These are phyloP conservation scores for Bacidia rubella DNA, from an alignment of 495 filamentous ascomycete genomes.

Conservation along the genomic window DNA sequence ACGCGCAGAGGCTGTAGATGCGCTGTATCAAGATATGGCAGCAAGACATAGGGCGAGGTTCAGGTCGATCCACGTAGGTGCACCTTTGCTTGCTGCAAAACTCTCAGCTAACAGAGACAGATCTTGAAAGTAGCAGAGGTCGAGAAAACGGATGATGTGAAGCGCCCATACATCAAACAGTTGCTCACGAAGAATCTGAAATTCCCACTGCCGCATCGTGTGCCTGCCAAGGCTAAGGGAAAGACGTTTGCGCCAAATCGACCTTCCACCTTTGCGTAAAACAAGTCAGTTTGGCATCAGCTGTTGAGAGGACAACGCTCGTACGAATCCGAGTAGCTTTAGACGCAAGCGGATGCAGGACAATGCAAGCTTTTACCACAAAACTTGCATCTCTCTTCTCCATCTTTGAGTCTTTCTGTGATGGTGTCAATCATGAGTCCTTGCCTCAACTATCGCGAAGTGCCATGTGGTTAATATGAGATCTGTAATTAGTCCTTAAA, in stretches of 20 bases:
- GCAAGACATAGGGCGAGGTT: constrained; percentile 95
- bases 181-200: constrained; percentile 86
- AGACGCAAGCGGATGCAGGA: too few relatives aligned
- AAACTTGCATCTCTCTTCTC: too few relatives aligned
- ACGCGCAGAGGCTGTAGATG: constrained; percentile 83
- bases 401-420: too few relatives aligned
- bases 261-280: constrained; percentile 72
- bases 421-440: too few relatives aligned
- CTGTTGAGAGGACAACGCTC: too few relatives aligned
- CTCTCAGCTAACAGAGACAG: constrained; percentile 32
- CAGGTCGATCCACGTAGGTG: constrained; percentile 86
- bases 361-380: too few relatives aligned
- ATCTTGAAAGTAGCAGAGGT: constrained; percentile 97
- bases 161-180: constrained; percentile 98
- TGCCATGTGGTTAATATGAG: too few relatives aligned
- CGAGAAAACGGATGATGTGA: constrained; percentile 81
- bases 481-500: too few relatives aligned
- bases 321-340: too few relatives aligned
- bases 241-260: constrained; percentile 84
- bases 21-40: constrained; percentile 98
- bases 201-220: constrained; percentile 96
- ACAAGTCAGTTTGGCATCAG: not conserved
- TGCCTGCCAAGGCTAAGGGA: constrained; percentile 61
- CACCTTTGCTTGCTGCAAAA: not conserved
- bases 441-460: too few relatives aligned